Evolutionary conservation across 306 rosid species (phyloP).

Genomic region (Gynostemma pentaphyllum): DNA sequence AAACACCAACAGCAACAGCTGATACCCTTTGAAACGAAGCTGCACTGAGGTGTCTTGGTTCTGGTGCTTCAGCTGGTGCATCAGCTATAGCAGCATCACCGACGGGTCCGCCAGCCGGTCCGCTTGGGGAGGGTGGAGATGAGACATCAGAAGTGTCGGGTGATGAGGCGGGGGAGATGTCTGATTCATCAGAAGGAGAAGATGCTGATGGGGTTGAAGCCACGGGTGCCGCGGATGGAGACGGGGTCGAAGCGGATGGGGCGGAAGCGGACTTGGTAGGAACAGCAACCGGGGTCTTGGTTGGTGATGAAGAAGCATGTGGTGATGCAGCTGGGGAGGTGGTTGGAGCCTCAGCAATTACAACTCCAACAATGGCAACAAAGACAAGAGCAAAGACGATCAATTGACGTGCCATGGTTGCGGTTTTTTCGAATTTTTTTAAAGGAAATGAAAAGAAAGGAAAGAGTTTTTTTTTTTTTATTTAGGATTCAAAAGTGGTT

Average conservation of each 20-base stretch:
- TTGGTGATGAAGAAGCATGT: background rate
- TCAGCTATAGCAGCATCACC: background rate
- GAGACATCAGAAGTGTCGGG: slow-evolving; percentile 12
- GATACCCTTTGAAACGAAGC: background rate
- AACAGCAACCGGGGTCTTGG: slow-evolving; percentile 4
- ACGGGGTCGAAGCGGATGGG: background rate
- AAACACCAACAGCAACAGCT: background rate
- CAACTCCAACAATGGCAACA: slow-evolving; percentile 20
- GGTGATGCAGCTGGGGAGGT: slow-evolving; percentile 20
- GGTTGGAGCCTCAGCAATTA: slow-evolving; percentile 20
- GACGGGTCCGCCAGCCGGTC: background rate
- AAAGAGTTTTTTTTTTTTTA: background rate
- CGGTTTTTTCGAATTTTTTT: background rate
- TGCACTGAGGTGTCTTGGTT: background rate
- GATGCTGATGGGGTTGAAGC: background rate
- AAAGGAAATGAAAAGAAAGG: background rate
- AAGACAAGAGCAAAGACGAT: slow-evolving; percentile 33
- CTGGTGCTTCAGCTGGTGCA: background rate
- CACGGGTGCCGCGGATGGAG: background rate
- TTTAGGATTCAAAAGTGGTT: slow-evolving; percentile 12
- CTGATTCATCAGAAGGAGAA: background rate
- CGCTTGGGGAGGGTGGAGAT: slow-evolving; percentile 45
- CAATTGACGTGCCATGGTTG: slow-evolving; percentile 22
- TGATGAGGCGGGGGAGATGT: background rate
- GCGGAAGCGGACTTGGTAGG: background rate